Percentiles rank a stretch among this genome's conserved stretches.
These are phyloP conservation scores for Limonomyces culmigenus DNA, from an alignment of 1,284 basidiomycete genomes.

Conservation along the genomic window DNA sequence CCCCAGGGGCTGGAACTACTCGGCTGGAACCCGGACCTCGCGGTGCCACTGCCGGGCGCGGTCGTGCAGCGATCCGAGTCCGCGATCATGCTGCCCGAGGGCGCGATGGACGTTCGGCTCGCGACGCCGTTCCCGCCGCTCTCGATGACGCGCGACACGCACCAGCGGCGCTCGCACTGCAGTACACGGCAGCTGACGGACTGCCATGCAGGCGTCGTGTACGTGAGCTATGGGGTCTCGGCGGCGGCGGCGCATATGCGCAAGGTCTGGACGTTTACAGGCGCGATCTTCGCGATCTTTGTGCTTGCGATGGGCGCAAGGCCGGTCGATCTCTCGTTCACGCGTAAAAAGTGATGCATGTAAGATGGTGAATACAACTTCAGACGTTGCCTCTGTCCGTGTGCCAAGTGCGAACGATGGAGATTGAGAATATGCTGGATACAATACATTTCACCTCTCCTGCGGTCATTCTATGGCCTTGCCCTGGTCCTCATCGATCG, in stretches of 20 bases:
- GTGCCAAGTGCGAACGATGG: no score
- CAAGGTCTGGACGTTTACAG: conserved; percentile 66
- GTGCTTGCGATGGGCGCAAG: conserved; percentile 37
- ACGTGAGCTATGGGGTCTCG: conserved; percentile 73
- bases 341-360: no score
- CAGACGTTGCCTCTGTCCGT: no score
- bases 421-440: no score
- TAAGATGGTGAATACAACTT: no score
- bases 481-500: no score
- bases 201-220: conserved; percentile 60
- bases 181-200: conserved; percentile 65
- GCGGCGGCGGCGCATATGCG: conserved; percentile 60
- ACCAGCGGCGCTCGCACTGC: conserved; percentile 66
- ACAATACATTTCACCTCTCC: no score
- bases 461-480: no score
- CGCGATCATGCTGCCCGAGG: conserved; percentile 81
- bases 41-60: conserved; percentile 63
- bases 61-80: conserved; percentile 74
- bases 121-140: conserved; percentile 65
- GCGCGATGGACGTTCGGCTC: conserved; percentile 75
- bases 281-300: conserved; percentile 51
- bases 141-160: conserved; percentile 38
- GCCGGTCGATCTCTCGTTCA: conserved; percentile 55
- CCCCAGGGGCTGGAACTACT: conserved; percentile 98
- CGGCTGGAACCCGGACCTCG: conserved; percentile 79